Base-by-base conservation (phyloP, 108 stramenopile species). In the Pseudonitzschia multiseries region DNA sequence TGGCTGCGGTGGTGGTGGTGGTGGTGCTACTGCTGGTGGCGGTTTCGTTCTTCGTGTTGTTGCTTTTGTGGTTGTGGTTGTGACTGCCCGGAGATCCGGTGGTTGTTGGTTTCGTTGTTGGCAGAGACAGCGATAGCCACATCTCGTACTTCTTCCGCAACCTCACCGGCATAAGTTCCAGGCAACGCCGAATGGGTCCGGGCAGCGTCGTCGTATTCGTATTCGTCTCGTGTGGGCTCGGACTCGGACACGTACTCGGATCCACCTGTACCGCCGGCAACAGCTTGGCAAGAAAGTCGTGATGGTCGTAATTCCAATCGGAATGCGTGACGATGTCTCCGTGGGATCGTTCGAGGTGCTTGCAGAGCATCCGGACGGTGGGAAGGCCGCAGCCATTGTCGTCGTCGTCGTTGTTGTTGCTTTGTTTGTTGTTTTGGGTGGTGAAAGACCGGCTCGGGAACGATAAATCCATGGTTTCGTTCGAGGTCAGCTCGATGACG, bases 321-420 rank as follows among this genome's bases (percentile, higher is more conserved):
- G 27, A 24, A 14, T 26, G 4, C 21, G 2, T n/a, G 17, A 17
- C 18, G 8, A 59, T 62, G 10, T 65, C 13, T n/a, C 41, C 40
- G 17, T 56, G 43, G 31, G 40, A 44, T 14, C 15, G 40, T 26
- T 48, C 43, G 31, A 76, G 44, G 48, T 69, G 60, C 44, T 52
- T 24, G 48, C 75, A 76, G 26, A 54, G 60, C 40, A 76, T 67
- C 18, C 68, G 44, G 28, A 76, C 42, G 12, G 41, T 76, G 3
- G 75, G 75, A 22, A 69, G 40, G 10, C 24, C 67, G 21, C n/a
- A n/a, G n/a, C n/a, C n/a, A n/a, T n/a, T n/a, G n/a, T n/a, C n/a
- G n/a, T n/a, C n/a, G n/a, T n/a, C n/a, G n/a, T n/a, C n/a, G n/a
- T n/a, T n/a, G n/a, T n/a, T 50, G 24, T 24, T 57, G 4, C 29